A percentile compares a stretch with the other conserved stretches of the same genome.
phyloP scores from a whole-genome alignment of 768 basidiomycete genomes.

The Boletus coccyginus region DNA sequence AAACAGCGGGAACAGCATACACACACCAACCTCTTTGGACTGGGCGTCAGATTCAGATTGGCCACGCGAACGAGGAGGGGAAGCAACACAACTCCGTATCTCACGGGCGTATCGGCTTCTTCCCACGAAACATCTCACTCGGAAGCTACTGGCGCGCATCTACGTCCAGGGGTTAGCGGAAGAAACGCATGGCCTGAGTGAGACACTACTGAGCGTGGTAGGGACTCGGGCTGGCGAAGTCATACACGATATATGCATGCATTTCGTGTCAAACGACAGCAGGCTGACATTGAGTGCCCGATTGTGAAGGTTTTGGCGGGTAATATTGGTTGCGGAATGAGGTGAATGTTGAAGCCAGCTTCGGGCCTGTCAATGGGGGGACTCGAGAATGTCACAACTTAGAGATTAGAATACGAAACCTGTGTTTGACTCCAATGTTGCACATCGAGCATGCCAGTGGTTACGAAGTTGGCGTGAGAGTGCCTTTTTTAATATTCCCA shows the following conservation, averaged over 20 bases:
- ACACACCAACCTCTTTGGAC: constrained; percentile 13
- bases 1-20: constrained; percentile 9
- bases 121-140: constrained; percentile 15
- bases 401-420: too few species aligned
- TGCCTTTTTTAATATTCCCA: constrained; percentile 18
- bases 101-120: constrained; percentile 43
- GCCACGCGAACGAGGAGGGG: constrained; percentile 15
- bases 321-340: neutral
- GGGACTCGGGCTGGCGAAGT: constrained; percentile 46
- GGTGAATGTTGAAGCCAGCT: neutral
- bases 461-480: too few species aligned
- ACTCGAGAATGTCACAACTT: neutral
- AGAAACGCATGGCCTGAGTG: constrained; percentile 38
- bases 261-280: neutral
- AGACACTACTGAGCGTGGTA: constrained; percentile 47
- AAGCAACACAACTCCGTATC: constrained; percentile 26
- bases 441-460: neutral
- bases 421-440: neutral
- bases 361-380: neutral
- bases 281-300: neutral
- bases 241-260: constrained; percentile 34
- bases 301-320: constrained; percentile 2
- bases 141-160: constrained; percentile 23
- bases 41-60: constrained; percentile 14
- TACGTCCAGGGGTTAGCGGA: constrained; percentile 39